phyloP scores from a whole-genome alignment of 2,329 filamentous ascomycete genomes.

The Teratosphaeria epicoccoides region DNA sequence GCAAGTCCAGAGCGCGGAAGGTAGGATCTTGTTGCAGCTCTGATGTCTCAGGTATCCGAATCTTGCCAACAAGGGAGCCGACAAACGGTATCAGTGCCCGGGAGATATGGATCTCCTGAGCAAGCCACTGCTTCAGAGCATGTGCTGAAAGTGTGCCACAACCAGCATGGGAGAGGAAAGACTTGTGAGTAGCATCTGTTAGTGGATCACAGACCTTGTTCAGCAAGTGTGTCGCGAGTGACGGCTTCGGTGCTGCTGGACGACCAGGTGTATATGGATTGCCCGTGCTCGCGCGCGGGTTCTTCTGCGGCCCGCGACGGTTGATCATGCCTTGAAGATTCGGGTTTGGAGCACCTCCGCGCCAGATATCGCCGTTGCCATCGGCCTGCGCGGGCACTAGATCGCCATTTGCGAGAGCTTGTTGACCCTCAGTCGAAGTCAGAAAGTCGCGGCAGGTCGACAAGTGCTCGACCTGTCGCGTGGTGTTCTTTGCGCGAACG shows the following conservation, averaged over 20 bases:
- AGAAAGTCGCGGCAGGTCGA: conserved; percentile 36
- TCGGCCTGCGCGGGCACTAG: conserved; percentile 2
- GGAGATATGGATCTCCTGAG: conserved; percentile 61
- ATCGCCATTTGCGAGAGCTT: conserved; percentile 20
- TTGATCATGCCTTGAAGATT: conserved; percentile 31
- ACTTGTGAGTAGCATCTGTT: conserved; percentile 50
- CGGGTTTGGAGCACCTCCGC: conserved; percentile 38
- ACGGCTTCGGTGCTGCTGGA: conserved; percentile 25
- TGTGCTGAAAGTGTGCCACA: conserved; percentile 48
- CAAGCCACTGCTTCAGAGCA: conserved; percentile 55
- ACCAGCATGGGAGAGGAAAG: conserved; percentile 56
- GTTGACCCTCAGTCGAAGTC: conserved; percentile 34
- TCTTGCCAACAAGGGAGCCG: conserved; percentile 52
- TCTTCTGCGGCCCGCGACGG: conserved; percentile 5
- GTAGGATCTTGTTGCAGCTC: conserved; percentile 38
- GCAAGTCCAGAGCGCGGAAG: conserved; percentile 49
- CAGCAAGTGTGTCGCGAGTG: conserved; percentile 50
- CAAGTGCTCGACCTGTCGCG: conserved; percentile 41
- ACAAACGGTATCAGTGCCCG: conserved; percentile 60
- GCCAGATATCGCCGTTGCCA: conserved; percentile 29
- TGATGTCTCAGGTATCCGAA: conserved; percentile 43
- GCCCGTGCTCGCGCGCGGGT: conserved; percentile 17
- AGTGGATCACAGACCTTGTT: conserved; percentile 38
- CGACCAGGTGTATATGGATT: background rate
- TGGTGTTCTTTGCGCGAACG: conserved; percentile 41